Conservation (phyloP, 2,329 filamentous ascomycete genomes). For the Harringtonia aguacate region DNA sequence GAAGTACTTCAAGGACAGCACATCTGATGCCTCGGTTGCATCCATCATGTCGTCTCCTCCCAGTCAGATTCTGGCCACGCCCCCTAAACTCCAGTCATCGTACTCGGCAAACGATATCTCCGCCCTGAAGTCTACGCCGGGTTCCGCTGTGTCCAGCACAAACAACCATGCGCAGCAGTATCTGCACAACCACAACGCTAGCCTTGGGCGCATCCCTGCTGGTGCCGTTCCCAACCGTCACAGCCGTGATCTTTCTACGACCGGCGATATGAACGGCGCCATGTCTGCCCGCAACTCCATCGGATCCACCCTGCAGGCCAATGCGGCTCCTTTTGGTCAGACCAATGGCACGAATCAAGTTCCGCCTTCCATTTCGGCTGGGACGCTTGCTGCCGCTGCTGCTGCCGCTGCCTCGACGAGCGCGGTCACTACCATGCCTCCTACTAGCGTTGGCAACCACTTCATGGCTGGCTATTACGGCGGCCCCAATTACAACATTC, state of each 20-base stretch:
- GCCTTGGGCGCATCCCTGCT: constrained; percentile 66
- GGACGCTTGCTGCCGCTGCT: constrained; percentile 15
- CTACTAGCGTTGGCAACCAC: constrained; percentile 14
- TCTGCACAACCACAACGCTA: constrained; percentile 71
- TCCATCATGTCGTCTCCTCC: constrained; percentile 33
- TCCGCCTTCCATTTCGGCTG: constrained; percentile 12
- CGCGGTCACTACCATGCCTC: constrained; percentile 4
- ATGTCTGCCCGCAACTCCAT: constrained; percentile 38
- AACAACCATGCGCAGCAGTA: constrained; percentile 53
- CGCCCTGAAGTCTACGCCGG: constrained; percentile 63
- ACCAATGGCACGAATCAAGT: constrained; percentile 14
- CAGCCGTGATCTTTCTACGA: constrained; percentile 57
- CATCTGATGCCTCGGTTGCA: constrained; percentile 28
- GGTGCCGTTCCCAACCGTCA: constrained; percentile 57
- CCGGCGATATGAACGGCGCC: constrained; percentile 24
- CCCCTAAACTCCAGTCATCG: constrained; percentile 72
- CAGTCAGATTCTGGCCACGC: constrained; percentile 45
- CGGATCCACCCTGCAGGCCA: constrained; percentile 68
- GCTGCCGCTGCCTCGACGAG: constrained; percentile 15
- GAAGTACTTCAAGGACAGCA: constrained; percentile 37
- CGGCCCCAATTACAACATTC: constrained; percentile 9
- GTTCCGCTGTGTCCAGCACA: constrained; percentile 33
- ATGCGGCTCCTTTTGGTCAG: constrained; percentile 70
- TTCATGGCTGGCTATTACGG: constrained; percentile 20
- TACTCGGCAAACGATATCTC: constrained; percentile 86